Evolutionary conservation across 139 green algal genomes (phyloP).

Genomic region (Haematococcus sp.): DNA sequence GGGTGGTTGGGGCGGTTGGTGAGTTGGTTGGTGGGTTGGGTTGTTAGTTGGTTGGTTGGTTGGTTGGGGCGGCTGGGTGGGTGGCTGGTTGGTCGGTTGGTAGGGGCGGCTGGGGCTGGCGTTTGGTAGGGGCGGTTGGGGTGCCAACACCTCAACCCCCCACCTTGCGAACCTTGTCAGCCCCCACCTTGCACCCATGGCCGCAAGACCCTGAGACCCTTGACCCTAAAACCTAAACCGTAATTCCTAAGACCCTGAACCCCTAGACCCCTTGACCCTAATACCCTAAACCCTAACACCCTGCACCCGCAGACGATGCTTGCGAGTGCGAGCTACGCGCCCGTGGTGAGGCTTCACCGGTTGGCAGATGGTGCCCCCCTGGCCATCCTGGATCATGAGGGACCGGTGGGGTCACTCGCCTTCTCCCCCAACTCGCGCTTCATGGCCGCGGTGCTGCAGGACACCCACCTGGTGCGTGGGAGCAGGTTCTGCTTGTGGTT

Average conservation of each 20-base stretch:
- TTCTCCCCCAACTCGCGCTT: constrained; percentile 32
- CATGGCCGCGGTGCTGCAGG: constrained; percentile 34
- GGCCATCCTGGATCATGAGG: constrained; percentile 28
- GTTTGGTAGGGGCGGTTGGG: too few species aligned
- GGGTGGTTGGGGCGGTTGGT: not conserved
- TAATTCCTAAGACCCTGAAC: not conserved
- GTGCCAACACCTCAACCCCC: too few species aligned
- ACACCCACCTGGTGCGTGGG: constrained; percentile 20
- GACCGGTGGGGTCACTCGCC: constrained; percentile 12
- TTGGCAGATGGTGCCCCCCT: constrained; percentile 28
- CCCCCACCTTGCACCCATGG: too few species aligned
- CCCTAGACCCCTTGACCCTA: not conserved
- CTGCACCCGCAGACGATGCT: constrained; percentile 28
- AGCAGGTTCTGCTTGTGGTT: not conserved
- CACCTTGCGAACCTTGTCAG: too few species aligned
- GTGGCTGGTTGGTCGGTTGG: not conserved
- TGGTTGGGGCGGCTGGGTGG: not conserved
- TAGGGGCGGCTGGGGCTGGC: not conserved
- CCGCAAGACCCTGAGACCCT: too few species aligned
- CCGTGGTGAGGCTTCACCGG: constrained; percentile 41
- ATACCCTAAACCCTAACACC: not conserved
- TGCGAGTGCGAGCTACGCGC: constrained; percentile 46
- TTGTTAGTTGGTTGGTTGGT: too few species aligned
- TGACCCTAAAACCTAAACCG: too few species aligned
- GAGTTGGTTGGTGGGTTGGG: not conserved